phyloP scores from a whole-genome alignment of 192 early-diverging fungal genomes.

The Coemansia reversa region DNA sequence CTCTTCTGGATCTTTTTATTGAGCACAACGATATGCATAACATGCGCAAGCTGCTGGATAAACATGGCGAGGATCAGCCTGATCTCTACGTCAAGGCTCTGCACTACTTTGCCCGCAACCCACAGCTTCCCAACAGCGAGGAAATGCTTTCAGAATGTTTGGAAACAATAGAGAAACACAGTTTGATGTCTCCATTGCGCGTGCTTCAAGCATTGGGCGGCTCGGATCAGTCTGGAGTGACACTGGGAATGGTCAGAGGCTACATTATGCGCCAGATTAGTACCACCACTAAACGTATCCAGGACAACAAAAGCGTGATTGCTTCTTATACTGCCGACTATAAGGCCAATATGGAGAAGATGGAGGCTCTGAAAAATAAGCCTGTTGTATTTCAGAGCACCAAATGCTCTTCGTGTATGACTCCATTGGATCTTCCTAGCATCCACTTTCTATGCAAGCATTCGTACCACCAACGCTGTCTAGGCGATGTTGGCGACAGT shows the following conservation, averaged over 20 bases:
- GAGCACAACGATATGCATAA: constrained; percentile 65
- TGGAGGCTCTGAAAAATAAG: constrained; percentile 77
- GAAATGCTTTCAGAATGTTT: constrained; percentile 67
- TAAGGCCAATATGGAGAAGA: constrained; percentile 68
- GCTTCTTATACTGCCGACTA: constrained; percentile 79
- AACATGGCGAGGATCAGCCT: constrained; percentile 68
- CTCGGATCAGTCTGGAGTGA: constrained; percentile 66
- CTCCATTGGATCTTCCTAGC: constrained; percentile 82
- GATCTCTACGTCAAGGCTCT: constrained; percentile 68
- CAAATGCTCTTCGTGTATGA: constrained; percentile 69
- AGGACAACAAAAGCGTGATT: constrained; percentile 70
- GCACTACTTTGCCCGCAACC: constrained; percentile 71
- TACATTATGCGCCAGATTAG: constrained; percentile 81
- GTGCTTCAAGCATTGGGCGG: constrained; percentile 79
- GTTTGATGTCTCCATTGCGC: constrained; percentile 84
- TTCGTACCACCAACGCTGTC: constrained; percentile 87
- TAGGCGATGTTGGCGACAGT: constrained; percentile 53
- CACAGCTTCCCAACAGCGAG: constrained; percentile 59
- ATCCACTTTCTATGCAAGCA: constrained; percentile 95
- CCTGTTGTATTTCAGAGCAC: constrained; percentile 75
- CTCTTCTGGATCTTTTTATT: constrained; percentile 71
- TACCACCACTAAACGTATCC: constrained; percentile 63
- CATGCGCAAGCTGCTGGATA: constrained; percentile 62
- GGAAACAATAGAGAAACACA: constrained; percentile 79
- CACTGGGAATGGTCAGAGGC: constrained; percentile 80